Evolutionary conservation across 2,329 filamentous ascomycete species (phyloP), one percentile per base, ranked within the genome.

Genomic region (Penicillium sp.): DNA sequence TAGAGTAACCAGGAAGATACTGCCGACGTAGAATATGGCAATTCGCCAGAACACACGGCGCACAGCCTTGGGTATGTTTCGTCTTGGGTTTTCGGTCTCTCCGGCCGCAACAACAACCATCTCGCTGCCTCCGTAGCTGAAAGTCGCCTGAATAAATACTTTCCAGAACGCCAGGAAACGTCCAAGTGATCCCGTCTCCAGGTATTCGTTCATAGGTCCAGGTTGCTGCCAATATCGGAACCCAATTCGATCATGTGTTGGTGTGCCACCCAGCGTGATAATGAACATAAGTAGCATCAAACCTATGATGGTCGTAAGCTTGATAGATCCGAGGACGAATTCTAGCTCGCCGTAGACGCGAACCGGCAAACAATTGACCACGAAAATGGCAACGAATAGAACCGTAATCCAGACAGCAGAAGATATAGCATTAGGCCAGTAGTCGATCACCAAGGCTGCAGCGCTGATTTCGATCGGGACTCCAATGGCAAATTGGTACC

Each of bases 1-100:
- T 22, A 69, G 48, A 0, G 53, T 50, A 45, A 83, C 80, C 44
- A 84, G 74, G 33, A 81, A 78, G 37, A 84, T 82, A n/a, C 79
- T 78, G 3, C 84, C 69, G 5, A 82, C 78, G 63, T 83, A 84
- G 72, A 84, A 82, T 62, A 82, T 73, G 14, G 82, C 68, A 19
- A 84, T 74, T 22, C 82, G 81, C 64, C 75, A 82, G 68, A 84
- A 81, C 63, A 81, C 81, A 6, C 79, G 74, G 8, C 78, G 76
- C 1, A 78, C 80, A 7, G 82, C 82, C 24, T 73, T 79, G 2
- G 82, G 82, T 2, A 85, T 72, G 55, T 82, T 83, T 26, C 76
- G 70, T 26, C 81, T 74, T 4, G 79, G 82, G 35, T 68, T 75
- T 58, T 78, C 68, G 68, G 80, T 82, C 59, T 84, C 82, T 6